Conservation (phyloP, 2,329 filamentous ascomycete genomes). For the Hysterium pulicare region DNA sequence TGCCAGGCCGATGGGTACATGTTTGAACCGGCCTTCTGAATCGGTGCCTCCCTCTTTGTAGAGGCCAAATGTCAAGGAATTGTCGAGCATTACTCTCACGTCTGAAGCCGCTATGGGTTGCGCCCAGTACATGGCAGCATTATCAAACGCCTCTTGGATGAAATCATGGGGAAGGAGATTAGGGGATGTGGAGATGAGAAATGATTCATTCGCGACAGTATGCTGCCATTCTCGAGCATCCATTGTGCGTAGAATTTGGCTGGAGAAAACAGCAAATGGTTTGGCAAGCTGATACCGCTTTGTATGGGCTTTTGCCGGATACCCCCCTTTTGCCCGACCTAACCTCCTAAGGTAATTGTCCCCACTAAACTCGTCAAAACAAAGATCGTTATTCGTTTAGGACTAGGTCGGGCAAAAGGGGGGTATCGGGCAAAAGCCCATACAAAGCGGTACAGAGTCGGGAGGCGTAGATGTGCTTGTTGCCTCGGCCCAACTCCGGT, state of each 20-base stretch:
- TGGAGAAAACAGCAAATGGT: too few species aligned
- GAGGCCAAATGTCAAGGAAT: slow-evolving; percentile 31
- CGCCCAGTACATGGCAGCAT: slow-evolving; percentile 30
- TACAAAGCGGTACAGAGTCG: too few species aligned
- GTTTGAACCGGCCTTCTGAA: slow-evolving; percentile 5
- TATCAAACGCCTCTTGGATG: slow-evolving; percentile 27
- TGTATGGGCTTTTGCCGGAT: too few species aligned
- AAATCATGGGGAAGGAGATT: slow-evolving; percentile 23
- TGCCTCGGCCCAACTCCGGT: too few species aligned
- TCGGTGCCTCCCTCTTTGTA: slow-evolving; percentile 11
- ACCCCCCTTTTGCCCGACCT: too few species aligned
- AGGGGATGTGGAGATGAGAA: slow-evolving; percentile 26
- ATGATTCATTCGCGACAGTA: slow-evolving; percentile 15
- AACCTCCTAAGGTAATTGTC: too few species aligned
- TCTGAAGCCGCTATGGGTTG: slow-evolving; percentile 17
- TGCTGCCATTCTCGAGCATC: slow-evolving; percentile 20
- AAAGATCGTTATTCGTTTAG: too few species aligned
- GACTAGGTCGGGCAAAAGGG: too few species aligned
- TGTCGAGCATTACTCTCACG: slow-evolving; percentile 25
- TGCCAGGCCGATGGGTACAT: slow-evolving; percentile 54
- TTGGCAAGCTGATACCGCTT: too few species aligned
- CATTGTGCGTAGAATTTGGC: slow-evolving; percentile 4
- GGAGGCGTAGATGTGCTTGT: too few species aligned
- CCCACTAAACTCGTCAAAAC: too few species aligned
- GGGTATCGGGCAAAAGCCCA: too few species aligned